phyloP scores from a whole-genome alignment of 1,284 basidiomycete species.

The Moesziomyces parantarcticus region DNA sequence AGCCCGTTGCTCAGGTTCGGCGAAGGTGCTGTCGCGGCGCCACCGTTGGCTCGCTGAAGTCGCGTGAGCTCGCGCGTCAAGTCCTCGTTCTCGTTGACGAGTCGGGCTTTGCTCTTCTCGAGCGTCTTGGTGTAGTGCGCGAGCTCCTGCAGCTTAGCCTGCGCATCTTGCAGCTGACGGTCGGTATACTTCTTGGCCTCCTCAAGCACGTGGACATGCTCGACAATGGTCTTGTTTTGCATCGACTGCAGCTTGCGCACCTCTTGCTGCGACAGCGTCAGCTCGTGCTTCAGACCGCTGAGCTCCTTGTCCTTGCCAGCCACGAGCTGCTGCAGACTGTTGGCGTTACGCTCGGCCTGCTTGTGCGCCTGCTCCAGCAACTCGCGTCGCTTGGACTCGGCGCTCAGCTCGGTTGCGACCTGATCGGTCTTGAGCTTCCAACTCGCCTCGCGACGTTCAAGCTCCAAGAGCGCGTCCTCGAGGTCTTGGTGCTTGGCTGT shows the following conservation, averaged over 20 bases:
- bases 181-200: constrained; percentile 97
- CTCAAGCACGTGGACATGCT: constrained; percentile 97
- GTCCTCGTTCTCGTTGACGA: constrained; percentile 87
- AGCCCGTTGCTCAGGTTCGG: constrained; percentile 27
- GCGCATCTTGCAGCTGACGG: constrained; percentile 84
- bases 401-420: constrained; percentile 49
- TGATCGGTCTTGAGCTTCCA: constrained; percentile 60
- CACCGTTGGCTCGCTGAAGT: constrained; percentile 33
- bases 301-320: constrained; percentile 82
- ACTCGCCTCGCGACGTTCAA: constrained; percentile 48
- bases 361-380: constrained; percentile 69
- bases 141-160: constrained; percentile 79
- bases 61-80: constrained; percentile 79
- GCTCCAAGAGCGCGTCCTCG: constrained; percentile 58
- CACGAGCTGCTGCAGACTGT: constrained; percentile 77
- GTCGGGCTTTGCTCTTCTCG: constrained; percentile 80
- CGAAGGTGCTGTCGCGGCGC: constrained; percentile 11
- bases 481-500: constrained; percentile 69
- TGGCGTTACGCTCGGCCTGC: constrained; percentile 72
- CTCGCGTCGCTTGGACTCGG: constrained; percentile 65
- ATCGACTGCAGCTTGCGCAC: constrained; percentile 71
- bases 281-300: constrained; percentile 80
- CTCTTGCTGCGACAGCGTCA: constrained; percentile 78
- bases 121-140: constrained; percentile 82
- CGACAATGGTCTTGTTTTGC: constrained; percentile 97